A percentile compares a stretch with the other conserved stretches of the same genome.
Conservation (phyloP, 1,284 basidiomycete genomes). For the Nidula niveotomentosa region DNA sequence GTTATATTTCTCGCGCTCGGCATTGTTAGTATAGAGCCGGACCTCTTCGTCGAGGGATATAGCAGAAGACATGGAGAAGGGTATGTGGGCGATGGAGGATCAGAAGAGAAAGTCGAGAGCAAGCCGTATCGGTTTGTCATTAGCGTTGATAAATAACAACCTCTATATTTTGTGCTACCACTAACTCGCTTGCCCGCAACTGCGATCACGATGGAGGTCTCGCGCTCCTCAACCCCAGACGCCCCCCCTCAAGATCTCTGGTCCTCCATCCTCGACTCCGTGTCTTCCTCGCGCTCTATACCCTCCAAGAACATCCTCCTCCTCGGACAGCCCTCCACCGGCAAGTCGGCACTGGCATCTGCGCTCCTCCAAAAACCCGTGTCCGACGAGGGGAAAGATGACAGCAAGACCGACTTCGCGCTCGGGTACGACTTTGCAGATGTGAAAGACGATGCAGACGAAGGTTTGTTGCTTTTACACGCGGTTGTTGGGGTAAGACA, state of each 20-base stretch:
- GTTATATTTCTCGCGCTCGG: slow-evolving; percentile 89
- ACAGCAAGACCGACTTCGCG: slow-evolving; percentile 66
- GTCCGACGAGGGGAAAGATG: slow-evolving; percentile 56
- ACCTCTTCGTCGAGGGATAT: slow-evolving; percentile 89
- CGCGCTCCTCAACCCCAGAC: slow-evolving; percentile 63
- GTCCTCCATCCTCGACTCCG: slow-evolving; percentile 89
- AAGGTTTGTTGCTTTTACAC: slow-evolving; percentile 52
- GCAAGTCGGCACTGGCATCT: slow-evolving; percentile 73
- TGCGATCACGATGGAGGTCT: slow-evolving; percentile 31
- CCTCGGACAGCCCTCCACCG: slow-evolving; percentile 74
- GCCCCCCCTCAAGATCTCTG: slow-evolving; percentile 82
- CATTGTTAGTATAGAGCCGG: slow-evolving; percentile 84
- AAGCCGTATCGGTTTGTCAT: neutral
- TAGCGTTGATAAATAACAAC: neutral
- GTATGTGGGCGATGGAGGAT: neutral
- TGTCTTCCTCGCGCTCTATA: slow-evolving; percentile 82
- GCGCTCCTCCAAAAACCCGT: slow-evolving; percentile 68
- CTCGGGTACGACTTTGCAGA: slow-evolving; percentile 88
- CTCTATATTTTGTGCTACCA: neutral
- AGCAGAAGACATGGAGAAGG: slow-evolving; percentile 3
- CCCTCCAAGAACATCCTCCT: slow-evolving; percentile 85
- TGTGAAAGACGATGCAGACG: slow-evolving; percentile 83
- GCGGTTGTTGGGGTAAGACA: neutral
- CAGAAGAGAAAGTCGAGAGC: neutral
- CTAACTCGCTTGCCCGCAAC: neutral